Conservation (phyloP, 2,329 filamentous ascomycete species). For the Ciborinia camelliae region DNA sequence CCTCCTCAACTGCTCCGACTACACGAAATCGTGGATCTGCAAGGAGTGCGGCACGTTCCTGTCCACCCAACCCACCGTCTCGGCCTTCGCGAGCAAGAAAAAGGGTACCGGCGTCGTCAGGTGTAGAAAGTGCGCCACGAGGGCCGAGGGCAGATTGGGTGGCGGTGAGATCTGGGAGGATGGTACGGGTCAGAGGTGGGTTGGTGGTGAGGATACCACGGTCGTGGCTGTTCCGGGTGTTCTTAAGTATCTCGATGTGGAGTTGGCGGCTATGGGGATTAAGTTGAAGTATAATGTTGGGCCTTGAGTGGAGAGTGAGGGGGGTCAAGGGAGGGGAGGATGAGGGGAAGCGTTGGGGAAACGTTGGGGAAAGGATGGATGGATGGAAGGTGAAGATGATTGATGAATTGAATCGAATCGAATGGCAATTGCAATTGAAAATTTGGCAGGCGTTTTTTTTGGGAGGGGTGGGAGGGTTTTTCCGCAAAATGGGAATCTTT, state of each 20-base stretch:
- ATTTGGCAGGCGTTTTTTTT: conserved; percentile 25
- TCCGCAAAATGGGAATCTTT: conserved; percentile 11
- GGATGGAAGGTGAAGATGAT: neutral
- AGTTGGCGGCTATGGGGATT: conserved; percentile 94
- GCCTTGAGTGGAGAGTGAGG: conserved; percentile 30
- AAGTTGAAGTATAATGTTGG: conserved; percentile 86
- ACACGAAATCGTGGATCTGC: conserved; percentile 85
- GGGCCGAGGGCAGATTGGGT: conserved; percentile 40
- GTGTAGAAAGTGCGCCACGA: conserved; percentile 70
- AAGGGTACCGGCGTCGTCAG: conserved; percentile 67
- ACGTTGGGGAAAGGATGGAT: no score
- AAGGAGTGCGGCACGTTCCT: conserved; percentile 86
- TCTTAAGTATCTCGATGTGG: conserved; percentile 88
- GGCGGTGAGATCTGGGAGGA: conserved; percentile 89
- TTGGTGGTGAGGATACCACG: conserved; percentile 86
- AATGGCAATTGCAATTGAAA: no score
- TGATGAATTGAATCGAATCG: conserved; percentile 6
- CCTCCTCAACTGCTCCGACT: conserved; percentile 95
- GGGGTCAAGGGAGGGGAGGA: no score
- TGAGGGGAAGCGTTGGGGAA: neutral
- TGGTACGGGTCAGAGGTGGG: conserved; percentile 76
- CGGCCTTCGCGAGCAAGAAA: conserved; percentile 60
- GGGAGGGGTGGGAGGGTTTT: no score
- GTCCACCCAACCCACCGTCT: conserved; percentile 77
- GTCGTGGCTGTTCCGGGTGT: conserved; percentile 91